Evolutionary conservation across 345 rosid species (phyloP), one percentile per base, ranked within the genome.

Genomic region (Clausena lansium): DNA sequence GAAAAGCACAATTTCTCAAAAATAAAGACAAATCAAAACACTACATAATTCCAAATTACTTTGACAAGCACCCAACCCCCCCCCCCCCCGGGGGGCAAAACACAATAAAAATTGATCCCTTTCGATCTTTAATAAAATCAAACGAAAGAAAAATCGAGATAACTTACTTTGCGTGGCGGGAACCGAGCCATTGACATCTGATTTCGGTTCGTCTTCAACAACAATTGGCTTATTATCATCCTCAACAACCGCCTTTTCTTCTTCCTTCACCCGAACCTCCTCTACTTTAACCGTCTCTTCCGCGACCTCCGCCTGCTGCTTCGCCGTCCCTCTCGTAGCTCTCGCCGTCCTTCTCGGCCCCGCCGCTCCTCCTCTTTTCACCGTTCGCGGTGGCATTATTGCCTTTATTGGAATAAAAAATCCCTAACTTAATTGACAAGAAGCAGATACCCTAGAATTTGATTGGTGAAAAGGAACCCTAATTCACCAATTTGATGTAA

Each of bases 351-450:
- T 83, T 86, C 69, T 94, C 79, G 84, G 36, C 36, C 81, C 88
- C 68, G 83, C 62, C 6, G 85, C 87, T 24, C 84, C 92, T 61
- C 96, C 97, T 70, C 95, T 89, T 83, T 94, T 94, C 71, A 86
- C 88, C 33, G 78, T 74, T 71, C 91, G 84, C 10, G 98, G 98
- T 81, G 98, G 95, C 98, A 94, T 94, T 30, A 38, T 76, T 70
- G 33, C 71, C 70, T 36, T 14, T 33, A 7, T 2, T 39, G 2
- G 0, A 22, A 27, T n/a, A 13, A 27, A 61, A 20, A 19, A 13
- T 7, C 35, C 50, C 20, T 17, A 36, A n/a, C 41, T 5, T 2
- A 60, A 6, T 39, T 14, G 4, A 17, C 10, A 39, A 63, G 19
- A 14, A 73, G 28, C 28, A 74, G 41, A 74, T 47, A 20, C 60